Base-by-base conservation (phyloP, 2,329 filamentous ascomycete genomes). In the Drechslera avenae region DNA sequence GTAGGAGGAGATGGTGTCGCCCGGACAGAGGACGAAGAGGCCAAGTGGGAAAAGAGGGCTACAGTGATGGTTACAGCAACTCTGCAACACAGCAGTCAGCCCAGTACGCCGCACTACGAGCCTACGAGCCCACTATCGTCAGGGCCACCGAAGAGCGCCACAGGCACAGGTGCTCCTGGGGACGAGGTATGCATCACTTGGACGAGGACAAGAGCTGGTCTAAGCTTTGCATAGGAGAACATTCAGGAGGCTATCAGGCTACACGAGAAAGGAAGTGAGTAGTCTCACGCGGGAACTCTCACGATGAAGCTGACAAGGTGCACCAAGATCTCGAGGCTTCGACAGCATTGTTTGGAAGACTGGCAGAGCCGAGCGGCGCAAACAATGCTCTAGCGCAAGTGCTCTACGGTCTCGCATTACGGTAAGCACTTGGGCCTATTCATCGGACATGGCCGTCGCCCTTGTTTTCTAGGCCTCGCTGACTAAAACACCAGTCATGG, bases 361-460 rank as follows among this genome's bases (percentile, higher is more conserved):
- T 99, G 61, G 94, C 94, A 45, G 87, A 96, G 71, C 90, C 90
- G 0, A 81, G 86, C 46, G 91, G 90, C 18, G 85, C 87, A 41
- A 96, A 97, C 71, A 96, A 97, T 75, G 90, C 94, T 33, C 81
- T 99, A 58, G 94, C 91, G 66, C 93, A 99, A 76, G 94, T 99
- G 30, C 82, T 99, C 45, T 99, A 96, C 71, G 94, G 94, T 3
- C 87, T 99, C 50, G 92, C 93, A 44, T 76, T 97, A 60, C 84
- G 91, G 88, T 92, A 74, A 76, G 84, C 41, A 50, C 31, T 39
- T 42, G 35, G 45, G 40, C 33, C 32, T 28, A 21, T 16, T 31
- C 33, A 16, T 26, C 39, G 46, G 41, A 42, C 45, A 42, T 44
- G 37, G 33, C 34, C 34, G 47, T 48, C 59, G 26, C 9, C 26